Evolutionary conservation across 78 protist genomes (phyloP).

Genomic region (Andalucia godoyi): DNA sequence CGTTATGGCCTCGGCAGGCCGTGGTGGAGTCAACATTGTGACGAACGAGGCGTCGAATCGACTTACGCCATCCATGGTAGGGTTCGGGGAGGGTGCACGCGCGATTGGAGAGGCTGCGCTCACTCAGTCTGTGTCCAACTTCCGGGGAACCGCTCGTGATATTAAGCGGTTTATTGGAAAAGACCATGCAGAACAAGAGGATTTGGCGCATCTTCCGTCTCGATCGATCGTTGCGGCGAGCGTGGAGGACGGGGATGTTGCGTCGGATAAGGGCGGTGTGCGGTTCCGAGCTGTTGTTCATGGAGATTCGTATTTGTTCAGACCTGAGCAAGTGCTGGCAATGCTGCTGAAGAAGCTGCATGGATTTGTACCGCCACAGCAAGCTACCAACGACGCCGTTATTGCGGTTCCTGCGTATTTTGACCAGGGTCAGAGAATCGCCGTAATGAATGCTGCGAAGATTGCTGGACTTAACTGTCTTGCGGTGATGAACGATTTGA

Average conservation of each 20-base stretch:
- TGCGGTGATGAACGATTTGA: constrained; percentile 71
- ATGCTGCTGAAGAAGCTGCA: constrained; percentile 64
- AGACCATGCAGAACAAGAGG: constrained; percentile 8
- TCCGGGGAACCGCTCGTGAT: constrained; percentile 61
- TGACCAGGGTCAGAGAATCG: constrained; percentile 74
- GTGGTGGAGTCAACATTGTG: constrained; percentile 79
- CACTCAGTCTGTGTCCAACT: constrained; percentile 32
- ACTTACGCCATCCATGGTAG: constrained; percentile 51
- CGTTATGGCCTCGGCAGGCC: constrained; percentile 64
- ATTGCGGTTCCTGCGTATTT: constrained; percentile 76
- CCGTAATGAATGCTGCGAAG: constrained; percentile 62
- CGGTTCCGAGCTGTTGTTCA: too few species aligned
- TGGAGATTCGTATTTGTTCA: constrained; percentile 38
- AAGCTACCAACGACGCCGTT: constrained; percentile 44
- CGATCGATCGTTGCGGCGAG: not conserved
- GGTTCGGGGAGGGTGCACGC: constrained; percentile 5
- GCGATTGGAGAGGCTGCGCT: constrained; percentile 7
- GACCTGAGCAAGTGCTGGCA: constrained; percentile 54
- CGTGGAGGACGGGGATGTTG: constrained; percentile 1
- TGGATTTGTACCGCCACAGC: constrained; percentile 40
- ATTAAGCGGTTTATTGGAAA: constrained; percentile 70
- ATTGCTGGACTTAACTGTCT: constrained; percentile 79
- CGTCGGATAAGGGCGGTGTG: constrained; percentile 25
- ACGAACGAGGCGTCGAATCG: constrained; percentile 69
- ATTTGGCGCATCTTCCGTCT: not conserved